These are phyloP conservation scores for Rasamsonia emersonii DNA, from an alignment of 2,329 filamentous ascomycete genomes.

Conservation along the genomic window DNA sequence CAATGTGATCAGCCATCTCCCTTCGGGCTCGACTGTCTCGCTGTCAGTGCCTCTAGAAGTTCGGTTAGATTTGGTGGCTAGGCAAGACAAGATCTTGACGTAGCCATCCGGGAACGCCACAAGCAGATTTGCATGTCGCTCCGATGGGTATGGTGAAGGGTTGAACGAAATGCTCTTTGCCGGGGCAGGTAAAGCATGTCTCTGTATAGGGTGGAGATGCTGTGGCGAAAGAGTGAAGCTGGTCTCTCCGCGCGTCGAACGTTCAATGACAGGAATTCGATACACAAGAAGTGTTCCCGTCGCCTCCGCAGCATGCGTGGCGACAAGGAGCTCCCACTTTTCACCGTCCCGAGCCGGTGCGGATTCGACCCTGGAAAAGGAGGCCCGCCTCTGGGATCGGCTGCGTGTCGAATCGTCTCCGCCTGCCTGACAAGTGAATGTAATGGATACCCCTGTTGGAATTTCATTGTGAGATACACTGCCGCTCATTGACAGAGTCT, in stretches of 20 bases:
- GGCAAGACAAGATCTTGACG: slow-evolving; percentile 50
- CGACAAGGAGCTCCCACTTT: slow-evolving; percentile 38
- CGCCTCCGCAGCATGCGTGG: slow-evolving; percentile 37
- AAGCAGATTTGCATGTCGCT: slow-evolving; percentile 47
- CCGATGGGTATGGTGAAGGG: slow-evolving; percentile 43
- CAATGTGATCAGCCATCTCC: slow-evolving; percentile 37
- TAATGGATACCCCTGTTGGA: slow-evolving; percentile 44
- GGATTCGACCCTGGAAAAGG: slow-evolving; percentile 10
- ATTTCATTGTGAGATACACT: slow-evolving; percentile 43
- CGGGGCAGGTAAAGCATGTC: slow-evolving; percentile 40
- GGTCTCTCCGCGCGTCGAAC: slow-evolving; percentile 10
- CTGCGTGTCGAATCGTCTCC: slow-evolving; percentile 19
- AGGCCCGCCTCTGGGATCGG: slow-evolving; percentile 21
- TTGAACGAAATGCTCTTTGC: slow-evolving; percentile 47
- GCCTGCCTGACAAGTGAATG: slow-evolving; percentile 40
- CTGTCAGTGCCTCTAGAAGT: slow-evolving; percentile 21
- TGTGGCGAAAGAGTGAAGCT: slow-evolving; percentile 24
- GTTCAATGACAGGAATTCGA: slow-evolving; percentile 29
- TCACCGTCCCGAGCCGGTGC: slow-evolving; percentile 11
- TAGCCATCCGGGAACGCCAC: slow-evolving; percentile 47
- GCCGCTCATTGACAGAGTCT: slow-evolving; percentile 40
- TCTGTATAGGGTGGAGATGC: slow-evolving; percentile 37
- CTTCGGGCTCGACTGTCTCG: slow-evolving; percentile 25
- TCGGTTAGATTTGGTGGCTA: slow-evolving; percentile 24
- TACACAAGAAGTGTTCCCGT: slow-evolving; percentile 38